Evolutionary conservation across 106 monocot species (phyloP).

Genomic region (Alisma plantagoaquatica): DNA sequence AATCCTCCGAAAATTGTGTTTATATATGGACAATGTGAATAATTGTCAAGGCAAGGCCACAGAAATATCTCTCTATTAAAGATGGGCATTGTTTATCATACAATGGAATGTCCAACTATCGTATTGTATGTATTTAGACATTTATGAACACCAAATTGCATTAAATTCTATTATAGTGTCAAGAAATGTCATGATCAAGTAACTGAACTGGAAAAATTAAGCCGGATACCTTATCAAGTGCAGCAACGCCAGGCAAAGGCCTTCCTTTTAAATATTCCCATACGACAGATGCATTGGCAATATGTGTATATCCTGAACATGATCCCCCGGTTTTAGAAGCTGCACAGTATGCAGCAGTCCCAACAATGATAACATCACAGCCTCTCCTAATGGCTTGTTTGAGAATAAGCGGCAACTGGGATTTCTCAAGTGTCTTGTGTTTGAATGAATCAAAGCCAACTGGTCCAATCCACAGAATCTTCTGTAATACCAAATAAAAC

Average conservation of each 20-base stretch:
- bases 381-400: slow-evolving; percentile 36
- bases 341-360: slow-evolving; percentile 44
- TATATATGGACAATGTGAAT: too few species aligned
- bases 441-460: slow-evolving; percentile 28
- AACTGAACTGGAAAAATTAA: too few species aligned
- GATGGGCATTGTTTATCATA: too few species aligned
- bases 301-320: slow-evolving; percentile 20
- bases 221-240: slow-evolving; percentile 95
- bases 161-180: too few species aligned
- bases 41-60: too few species aligned
- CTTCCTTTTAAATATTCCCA: slow-evolving; percentile 81
- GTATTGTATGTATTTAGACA: too few species aligned
- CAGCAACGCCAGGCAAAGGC: slow-evolving; percentile 67
- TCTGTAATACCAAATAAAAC: slow-evolving; percentile 27
- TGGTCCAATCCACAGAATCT: slow-evolving; percentile 75
- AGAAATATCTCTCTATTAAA: too few species aligned
- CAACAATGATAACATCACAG: slow-evolving; percentile 58
- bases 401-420: slow-evolving; percentile 41
- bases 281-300: slow-evolving; percentile 59
- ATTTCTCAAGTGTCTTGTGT: slow-evolving; percentile 24
- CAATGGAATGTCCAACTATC: too few species aligned
- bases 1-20: too few species aligned
- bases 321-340: slow-evolving; percentile 11
- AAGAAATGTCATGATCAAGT: too few species aligned
- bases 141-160: too few species aligned